Evolutionary conservation across 1,139 yeast species (phyloP).

Genomic region (Nakaseomyces glabratus): DNA sequence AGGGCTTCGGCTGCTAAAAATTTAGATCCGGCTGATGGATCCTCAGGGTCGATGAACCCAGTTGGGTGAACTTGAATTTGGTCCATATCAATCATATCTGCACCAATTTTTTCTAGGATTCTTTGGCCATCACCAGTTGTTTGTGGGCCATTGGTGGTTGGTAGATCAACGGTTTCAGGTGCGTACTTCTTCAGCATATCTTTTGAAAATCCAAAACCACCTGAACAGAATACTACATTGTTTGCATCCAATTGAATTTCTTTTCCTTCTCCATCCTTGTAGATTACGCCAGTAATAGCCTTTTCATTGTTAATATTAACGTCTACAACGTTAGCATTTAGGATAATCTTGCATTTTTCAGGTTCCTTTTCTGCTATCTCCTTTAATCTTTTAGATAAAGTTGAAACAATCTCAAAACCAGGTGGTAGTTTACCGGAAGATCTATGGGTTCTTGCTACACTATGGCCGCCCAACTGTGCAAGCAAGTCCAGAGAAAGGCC

Average conservation of each 20-base stretch:
- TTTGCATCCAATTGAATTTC: conserved; percentile 28
- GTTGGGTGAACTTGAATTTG: conserved; percentile 83
- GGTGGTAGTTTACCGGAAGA: conserved; percentile 56
- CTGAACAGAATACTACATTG: conserved; percentile 62
- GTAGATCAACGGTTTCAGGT: conserved; percentile 54
- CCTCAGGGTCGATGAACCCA: conserved; percentile 64
- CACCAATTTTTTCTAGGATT: conserved; percentile 49
- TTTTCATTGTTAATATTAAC: conserved; percentile 34
- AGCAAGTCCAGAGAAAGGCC: conserved; percentile 53
- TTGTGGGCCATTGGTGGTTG: conserved; percentile 66
- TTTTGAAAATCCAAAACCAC: conserved; percentile 48
- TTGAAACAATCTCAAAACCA: conserved; percentile 68
- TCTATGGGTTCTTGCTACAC: conserved; percentile 66
- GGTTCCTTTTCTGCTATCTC: conserved; percentile 42
- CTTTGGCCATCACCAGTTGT: conserved; percentile 75
- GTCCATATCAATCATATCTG: conserved; percentile 60
- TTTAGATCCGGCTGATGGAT: conserved; percentile 43
- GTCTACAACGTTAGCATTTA: conserved; percentile 51
- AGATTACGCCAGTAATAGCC: conserved; percentile 43
- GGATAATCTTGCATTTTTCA: conserved; percentile 41
- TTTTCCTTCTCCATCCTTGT: conserved; percentile 33
- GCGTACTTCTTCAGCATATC: conserved; percentile 50
- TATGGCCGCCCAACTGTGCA: conserved; percentile 66
- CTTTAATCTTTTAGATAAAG: conserved; percentile 47
- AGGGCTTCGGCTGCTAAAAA: conserved; percentile 77